phyloP scores from a whole-genome alignment of 2,329 filamentous ascomycete species.

The Aspergillus fumigatiaffinis region DNA sequence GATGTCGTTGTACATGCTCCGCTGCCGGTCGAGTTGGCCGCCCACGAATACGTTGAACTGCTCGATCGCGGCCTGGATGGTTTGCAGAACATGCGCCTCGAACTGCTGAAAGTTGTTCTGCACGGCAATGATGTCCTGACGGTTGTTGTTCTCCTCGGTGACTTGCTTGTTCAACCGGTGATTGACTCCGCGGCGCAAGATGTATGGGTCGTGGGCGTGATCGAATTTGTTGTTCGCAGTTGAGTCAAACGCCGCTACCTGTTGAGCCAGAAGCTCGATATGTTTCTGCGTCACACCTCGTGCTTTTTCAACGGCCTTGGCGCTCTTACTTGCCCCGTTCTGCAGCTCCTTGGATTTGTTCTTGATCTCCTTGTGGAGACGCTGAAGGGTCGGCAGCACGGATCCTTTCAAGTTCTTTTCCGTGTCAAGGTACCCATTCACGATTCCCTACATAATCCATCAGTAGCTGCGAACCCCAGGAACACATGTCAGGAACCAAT shows the following conservation, averaged over 20 bases:
- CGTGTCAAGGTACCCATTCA: slow-evolving; percentile 85
- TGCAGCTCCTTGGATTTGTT: slow-evolving; percentile 87
- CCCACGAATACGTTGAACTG: slow-evolving; percentile 78
- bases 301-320: slow-evolving; percentile 89
- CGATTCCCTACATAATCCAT: slow-evolving; percentile 58
- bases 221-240: slow-evolving; percentile 63
- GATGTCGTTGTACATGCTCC: slow-evolving; percentile 79
- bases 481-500: slow-evolving; percentile 7
- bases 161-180: slow-evolving; percentile 88
- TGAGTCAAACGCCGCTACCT: slow-evolving; percentile 76
- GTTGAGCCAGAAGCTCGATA: slow-evolving; percentile 86
- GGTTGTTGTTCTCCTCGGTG: slow-evolving; percentile 91
- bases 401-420: slow-evolving; percentile 84
- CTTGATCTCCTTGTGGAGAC: slow-evolving; percentile 94
- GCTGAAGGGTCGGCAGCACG: slow-evolving; percentile 82
- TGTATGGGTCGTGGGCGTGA: slow-evolving; percentile 78
- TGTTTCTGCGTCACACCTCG: slow-evolving; percentile 86
- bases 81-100: slow-evolving; percentile 78
- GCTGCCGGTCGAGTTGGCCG: slow-evolving; percentile 76
- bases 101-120: slow-evolving; percentile 87
- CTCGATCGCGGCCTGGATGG: slow-evolving; percentile 75
- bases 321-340: slow-evolving; percentile 73
- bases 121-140: slow-evolving; percentile 84
- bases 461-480: background rate
- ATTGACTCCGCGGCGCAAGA: slow-evolving; percentile 74